Percentiles rank a stretch among this genome's conserved stretches.
These are phyloP conservation scores for Podospora didyma DNA, from an alignment of 495 filamentous ascomycete genomes.

Conservation along the genomic window DNA sequence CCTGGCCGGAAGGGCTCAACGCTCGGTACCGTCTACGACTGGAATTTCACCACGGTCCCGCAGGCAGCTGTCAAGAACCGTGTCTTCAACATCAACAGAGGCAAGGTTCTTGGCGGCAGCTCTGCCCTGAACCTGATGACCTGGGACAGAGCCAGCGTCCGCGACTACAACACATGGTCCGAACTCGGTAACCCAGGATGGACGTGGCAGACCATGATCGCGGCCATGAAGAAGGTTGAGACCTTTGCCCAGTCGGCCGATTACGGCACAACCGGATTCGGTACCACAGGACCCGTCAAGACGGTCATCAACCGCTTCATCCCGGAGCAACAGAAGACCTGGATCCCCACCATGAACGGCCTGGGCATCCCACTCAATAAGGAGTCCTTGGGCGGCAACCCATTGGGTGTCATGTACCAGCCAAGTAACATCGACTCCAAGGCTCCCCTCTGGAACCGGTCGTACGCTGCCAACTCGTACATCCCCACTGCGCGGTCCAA, in stretches of 20 bases:
- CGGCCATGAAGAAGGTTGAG: conserved; percentile 28
- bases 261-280: conserved; percentile 13
- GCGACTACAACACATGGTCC: conserved; percentile 55
- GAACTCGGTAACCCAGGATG: conserved; percentile 36
- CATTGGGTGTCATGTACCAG: conserved; percentile 30
- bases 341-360: conserved; percentile 28
- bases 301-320: conserved; percentile 31
- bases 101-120: conserved; percentile 45
- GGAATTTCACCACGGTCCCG: conserved; percentile 43
- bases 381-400: conserved; percentile 16
- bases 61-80: conserved; percentile 37
- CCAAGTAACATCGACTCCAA: conserved; percentile 30
- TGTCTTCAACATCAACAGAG: conserved; percentile 32
- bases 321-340: conserved; percentile 25
- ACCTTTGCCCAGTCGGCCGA: conserved; percentile 17
- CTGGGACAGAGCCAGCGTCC: conserved; percentile 46
- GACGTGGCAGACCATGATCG: conserved; percentile 23
- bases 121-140: conserved; percentile 38
- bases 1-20: conserved; percentile 31
- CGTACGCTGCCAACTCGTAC: conserved; percentile 29
- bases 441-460: conserved; percentile 24
- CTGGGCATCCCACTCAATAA: conserved; percentile 27
- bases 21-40: conserved; percentile 46
- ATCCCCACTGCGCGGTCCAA: conserved; percentile 16
- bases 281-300: conserved; percentile 26